Evolutionary conservation across 2,329 filamentous ascomycete genomes (phyloP).

Genomic region (Colletotrichum trifolii): DNA sequence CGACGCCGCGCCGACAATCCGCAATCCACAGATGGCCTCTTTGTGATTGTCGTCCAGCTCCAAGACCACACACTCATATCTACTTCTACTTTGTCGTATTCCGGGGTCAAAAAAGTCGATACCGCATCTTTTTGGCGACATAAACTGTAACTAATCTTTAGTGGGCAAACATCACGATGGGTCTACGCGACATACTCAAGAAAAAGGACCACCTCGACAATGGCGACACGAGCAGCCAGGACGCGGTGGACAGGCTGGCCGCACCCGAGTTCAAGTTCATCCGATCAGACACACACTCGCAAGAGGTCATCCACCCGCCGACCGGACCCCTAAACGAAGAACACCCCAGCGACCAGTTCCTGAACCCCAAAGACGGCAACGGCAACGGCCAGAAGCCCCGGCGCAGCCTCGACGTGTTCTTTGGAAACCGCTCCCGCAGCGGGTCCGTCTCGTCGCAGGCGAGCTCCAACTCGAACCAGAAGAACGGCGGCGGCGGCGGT

Average conservation of each 20-base stretch:
- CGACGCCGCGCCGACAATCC: slow-evolving; percentile 15
- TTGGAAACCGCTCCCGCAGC: slow-evolving; percentile 59
- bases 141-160: neutral
- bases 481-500: slow-evolving; percentile 43
- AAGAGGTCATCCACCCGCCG: slow-evolving; percentile 83
- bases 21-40: slow-evolving; percentile 11
- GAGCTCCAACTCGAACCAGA: slow-evolving; percentile 48
- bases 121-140: neutral
- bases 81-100: neutral
- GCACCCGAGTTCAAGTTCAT: slow-evolving; percentile 83
- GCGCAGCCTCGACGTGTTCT: slow-evolving; percentile 59
- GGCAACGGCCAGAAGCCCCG: slow-evolving; percentile 48
- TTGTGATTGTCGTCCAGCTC: slow-evolving; percentile 6
- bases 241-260: slow-evolving; percentile 41
- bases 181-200: slow-evolving; percentile 63
- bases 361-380: slow-evolving; percentile 41
- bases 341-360: slow-evolving; percentile 41
- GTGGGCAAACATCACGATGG: slow-evolving; percentile 51
- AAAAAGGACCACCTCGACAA: slow-evolving; percentile 62
- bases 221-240: slow-evolving; percentile 48
- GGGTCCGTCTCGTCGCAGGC: slow-evolving; percentile 57
- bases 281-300: slow-evolving; percentile 82
- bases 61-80: neutral
- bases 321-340: slow-evolving; percentile 40
- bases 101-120: too few relatives aligned